Percentiles rank a stretch among this genome's conserved stretches.
Conservation (phyloP, 2,329 filamentous ascomycete genomes). For the Aspergillus sp. region DNA sequence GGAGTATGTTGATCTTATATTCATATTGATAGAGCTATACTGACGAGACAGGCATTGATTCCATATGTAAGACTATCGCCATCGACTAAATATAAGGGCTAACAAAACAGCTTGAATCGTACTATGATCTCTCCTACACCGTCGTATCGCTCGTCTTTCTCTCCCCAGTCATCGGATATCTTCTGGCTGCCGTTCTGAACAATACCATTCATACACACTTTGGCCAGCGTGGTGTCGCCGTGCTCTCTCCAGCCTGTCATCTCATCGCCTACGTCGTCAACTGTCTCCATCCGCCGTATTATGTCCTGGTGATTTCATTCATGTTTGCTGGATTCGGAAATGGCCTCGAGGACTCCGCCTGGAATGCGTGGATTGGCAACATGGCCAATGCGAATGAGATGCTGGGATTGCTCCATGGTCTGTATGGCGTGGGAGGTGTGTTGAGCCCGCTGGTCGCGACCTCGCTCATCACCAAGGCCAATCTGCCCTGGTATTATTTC, state of each 20-base stretch:
- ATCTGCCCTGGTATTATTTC: slow-evolving; percentile 65
- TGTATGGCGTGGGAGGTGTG: slow-evolving; percentile 69
- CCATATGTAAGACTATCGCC: slow-evolving; percentile 50
- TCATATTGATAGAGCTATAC: too few relatives aligned
- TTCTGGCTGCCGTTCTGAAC: slow-evolving; percentile 42
- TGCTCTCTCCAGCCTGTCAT: slow-evolving; percentile 54
- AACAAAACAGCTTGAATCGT: slow-evolving; percentile 37
- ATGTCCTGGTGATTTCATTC: slow-evolving; percentile 36
- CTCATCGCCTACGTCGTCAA: slow-evolving; percentile 34
- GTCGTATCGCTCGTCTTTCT: slow-evolving; percentile 48
- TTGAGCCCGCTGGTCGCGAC: slow-evolving; percentile 68
- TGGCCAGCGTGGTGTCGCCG: slow-evolving; percentile 67
- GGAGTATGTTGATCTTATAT: slow-evolving; percentile 27
- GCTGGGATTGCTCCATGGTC: slow-evolving; percentile 66
- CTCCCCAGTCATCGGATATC: slow-evolving; percentile 45
- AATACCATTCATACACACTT: slow-evolving; percentile 37
- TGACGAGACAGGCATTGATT: slow-evolving; percentile 36
- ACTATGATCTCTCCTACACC: slow-evolving; percentile 44
- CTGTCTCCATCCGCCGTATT: slow-evolving; percentile 37
- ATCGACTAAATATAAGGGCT: too few relatives aligned
- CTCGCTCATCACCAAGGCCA: slow-evolving; percentile 61
- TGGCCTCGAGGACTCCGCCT: slow-evolving; percentile 48
- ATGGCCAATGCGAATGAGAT: slow-evolving; percentile 72
- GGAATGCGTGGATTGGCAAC: slow-evolving; percentile 63
- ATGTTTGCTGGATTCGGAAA: slow-evolving; percentile 39